Conservation (phyloP, 1,284 basidiomycete species). For the Ustilago lituana region DNA sequence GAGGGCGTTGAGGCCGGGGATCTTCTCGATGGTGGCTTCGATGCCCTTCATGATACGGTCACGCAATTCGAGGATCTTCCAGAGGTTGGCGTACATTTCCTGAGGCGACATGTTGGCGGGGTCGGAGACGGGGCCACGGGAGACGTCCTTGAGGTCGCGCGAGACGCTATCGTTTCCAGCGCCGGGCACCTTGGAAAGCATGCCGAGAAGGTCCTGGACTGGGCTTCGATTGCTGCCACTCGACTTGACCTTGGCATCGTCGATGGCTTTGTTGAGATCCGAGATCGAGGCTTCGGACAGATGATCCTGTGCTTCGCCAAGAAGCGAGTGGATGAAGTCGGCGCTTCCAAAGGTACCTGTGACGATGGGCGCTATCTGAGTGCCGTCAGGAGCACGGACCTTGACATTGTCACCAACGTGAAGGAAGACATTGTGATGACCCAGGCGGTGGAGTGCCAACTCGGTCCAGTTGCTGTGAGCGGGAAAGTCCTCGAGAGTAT, state of each 20-base stretch:
- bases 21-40: constrained; percentile 77
- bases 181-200: constrained; percentile 72
- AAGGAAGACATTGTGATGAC: constrained; percentile 81
- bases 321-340: constrained; percentile 73
- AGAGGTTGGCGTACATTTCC: constrained; percentile 80
- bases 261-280: constrained; percentile 83
- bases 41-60: constrained; percentile 85
- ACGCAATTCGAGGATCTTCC: constrained; percentile 86
- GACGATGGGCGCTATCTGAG: constrained; percentile 81
- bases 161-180: constrained; percentile 30
- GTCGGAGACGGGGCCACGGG: constrained; percentile 67
- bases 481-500: constrained; percentile 85
- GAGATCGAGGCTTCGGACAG: constrained; percentile 81
- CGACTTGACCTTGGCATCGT: constrained; percentile 68
- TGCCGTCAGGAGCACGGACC: constrained; percentile 80
- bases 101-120: constrained; percentile 82
- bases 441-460: constrained; percentile 76
- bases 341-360: constrained; percentile 88
- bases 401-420: constrained; percentile 85
- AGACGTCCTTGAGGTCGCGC: constrained; percentile 57
- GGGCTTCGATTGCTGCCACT: constrained; percentile 64
- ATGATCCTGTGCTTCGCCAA: constrained; percentile 73
- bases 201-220: constrained; percentile 57
- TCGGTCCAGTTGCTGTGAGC: constrained; percentile 75
- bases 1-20: constrained; percentile 73